phyloP scores from a whole-genome alignment of 352 stramenopile genomes.

The Phytophthora syringae region DNA sequence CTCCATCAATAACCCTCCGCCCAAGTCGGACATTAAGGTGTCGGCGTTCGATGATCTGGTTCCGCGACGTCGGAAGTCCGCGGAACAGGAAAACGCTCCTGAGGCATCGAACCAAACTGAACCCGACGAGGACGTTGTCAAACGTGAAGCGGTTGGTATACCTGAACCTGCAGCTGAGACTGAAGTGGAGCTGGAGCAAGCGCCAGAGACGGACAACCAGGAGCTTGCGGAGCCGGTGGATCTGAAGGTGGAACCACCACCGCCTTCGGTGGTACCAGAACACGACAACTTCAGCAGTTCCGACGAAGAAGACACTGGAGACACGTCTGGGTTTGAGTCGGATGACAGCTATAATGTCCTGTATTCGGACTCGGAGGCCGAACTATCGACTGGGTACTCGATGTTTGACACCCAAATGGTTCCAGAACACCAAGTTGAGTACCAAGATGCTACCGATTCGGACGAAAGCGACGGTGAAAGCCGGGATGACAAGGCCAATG shows the following conservation, averaged over 20 bases:
- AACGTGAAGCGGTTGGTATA: background rate
- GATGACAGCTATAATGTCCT: conserved; percentile 40
- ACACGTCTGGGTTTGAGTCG: conserved; percentile 31
- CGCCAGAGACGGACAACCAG: conserved; percentile 13
- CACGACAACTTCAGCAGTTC: conserved; percentile 7
- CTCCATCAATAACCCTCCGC: conserved; percentile 37
- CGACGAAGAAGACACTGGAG: conserved; percentile 26
- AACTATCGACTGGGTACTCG: conserved; percentile 34
- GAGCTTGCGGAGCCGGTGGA: conserved; percentile 1
- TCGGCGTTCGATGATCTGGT: conserved; percentile 47
- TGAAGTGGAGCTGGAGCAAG: conserved; percentile 9
- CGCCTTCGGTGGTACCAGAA: conserved; percentile 19
- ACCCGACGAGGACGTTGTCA: conserved; percentile 3
- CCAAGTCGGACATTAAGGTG: conserved; percentile 58
- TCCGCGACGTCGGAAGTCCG: conserved; percentile 29
- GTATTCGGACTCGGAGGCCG: conserved; percentile 47
- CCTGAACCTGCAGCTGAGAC: background rate
- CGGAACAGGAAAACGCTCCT: conserved; percentile 19
- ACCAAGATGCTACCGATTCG: conserved; percentile 1
- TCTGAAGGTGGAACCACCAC: conserved; percentile 5
- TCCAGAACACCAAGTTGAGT: background rate
- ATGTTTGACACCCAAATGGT: conserved; percentile 10
- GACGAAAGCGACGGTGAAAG: conserved; percentile 16
- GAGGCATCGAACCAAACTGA: conserved; percentile 4
- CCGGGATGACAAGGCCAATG: background rate